Evolutionary conservation across 2,329 filamentous ascomycete species (phyloP), one percentile per base, ranked within the genome.

Genomic region (Fusarium nurragi): DNA sequence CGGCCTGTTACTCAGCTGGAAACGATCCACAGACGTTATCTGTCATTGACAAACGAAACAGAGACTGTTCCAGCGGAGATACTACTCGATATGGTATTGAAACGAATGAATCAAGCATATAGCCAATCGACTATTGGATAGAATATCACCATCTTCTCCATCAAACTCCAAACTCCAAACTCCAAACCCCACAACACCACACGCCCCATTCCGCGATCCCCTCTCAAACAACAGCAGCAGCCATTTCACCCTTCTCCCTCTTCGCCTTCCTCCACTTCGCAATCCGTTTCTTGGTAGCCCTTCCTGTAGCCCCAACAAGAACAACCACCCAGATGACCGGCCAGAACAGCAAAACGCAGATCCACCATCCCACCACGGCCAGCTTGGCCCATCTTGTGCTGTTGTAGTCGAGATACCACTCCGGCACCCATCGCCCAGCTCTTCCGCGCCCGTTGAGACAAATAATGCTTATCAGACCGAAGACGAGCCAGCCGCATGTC

Each of bases 301-400:
- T 60, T 14, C 76, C 8, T 79, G 79, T 3, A 79, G 85, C 95
- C 80, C 85, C 96, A 25, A 83, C 88, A 71, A 90, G 88, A 66
- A 85, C 88, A 70, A 94, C 91, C 1, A 81, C 79, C 47, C 86
- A 81, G 67, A 93, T 94, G 69, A 81, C 82, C 5, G 88, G 88
- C 56, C 75, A 77, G n/a, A 72, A 54, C 34, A 76, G 36, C 21
- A 77, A 21, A 3, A 76, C 66, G 3, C 53, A 65, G 2, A 55
- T 14, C 75, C 74, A 77, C 75, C 74, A 77, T 2, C 37, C 47
- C 11, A 46, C 60, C 38, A 77, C 67, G 8, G 54, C 18, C 6
- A 63, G 45, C 38, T 62, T 67, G n/a, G 75, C 67, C 46, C 52
- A 52, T 5, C 14, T 23, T 16, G 60, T 67, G 1, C 68, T 67